Base-by-base conservation (phyloP, 2,329 filamentous ascomycete species). In the Lasiodiplodia theobromae region DNA sequence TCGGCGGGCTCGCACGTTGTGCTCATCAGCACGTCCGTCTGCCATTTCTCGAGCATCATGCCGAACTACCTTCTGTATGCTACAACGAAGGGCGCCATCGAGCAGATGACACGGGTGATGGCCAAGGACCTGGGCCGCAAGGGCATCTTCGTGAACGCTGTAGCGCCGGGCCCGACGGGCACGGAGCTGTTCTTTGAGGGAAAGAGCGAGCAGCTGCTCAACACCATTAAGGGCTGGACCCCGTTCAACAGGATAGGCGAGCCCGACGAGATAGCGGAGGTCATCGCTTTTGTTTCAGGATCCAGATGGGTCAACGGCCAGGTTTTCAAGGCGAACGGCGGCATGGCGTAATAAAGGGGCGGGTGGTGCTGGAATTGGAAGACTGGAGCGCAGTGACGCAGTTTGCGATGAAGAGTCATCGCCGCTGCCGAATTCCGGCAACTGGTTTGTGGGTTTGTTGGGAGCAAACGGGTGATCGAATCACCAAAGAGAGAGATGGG, bases 51-150 rank as follows among this genome's bases (percentile, higher is more conserved):
- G 73, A 38, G 44, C 60, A 49, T 52, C 0, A 87, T 87, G 70
- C 77, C 85, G 18, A 79, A 87, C 10, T 90, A 89, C 74, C 60
- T 64, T 7, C 47, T 64, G 44, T 64, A 64, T 47, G 80, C 80
- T 11, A 78, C 83, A 0, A 86, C 84, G 53, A 90, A 90, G 73
- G 87, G 86, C 58, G 86, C 87, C 10, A 82, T 90, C 51, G 87
- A 89, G 75, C 86, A 88, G 75, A 84, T 89, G 79, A 83, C 83
- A 0, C 82, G 86, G 12, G 77, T 84, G 2, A 75, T 89, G 69
- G 82, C 84, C 54, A 89, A 88, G 75, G 86, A 88, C 65, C 81
- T 89, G 25, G 86, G 81, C 1, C 71, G 77, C 11, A 84, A 82
- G 71, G 83, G 83, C 2, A 86, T 88, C 74, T 76, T 72, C 14